A percentile compares a stretch with the other conserved stretches of the same genome.
Evolutionary conservation across 495 filamentous ascomycete species (phyloP).

Genomic region (Terfezia boudieri): DNA sequence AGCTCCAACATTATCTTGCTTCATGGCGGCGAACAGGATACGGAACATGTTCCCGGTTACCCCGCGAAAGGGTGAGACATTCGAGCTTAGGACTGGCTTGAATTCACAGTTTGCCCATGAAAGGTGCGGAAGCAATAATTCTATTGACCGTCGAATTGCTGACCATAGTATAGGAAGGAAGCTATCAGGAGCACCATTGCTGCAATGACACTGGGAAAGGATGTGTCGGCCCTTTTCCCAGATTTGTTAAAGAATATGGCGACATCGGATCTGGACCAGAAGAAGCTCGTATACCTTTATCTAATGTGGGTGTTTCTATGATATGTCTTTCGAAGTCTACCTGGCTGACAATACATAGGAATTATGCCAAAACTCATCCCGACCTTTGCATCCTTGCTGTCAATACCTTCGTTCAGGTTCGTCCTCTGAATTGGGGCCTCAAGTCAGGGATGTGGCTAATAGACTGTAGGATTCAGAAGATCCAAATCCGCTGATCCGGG

Average conservation of each 20-base stretch:
- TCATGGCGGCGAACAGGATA: constrained; percentile 89
- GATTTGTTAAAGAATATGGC: constrained; percentile 99
- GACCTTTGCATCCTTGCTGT: constrained; percentile 98
- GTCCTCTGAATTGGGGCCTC: background rate
- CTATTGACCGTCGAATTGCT: constrained; percentile 7
- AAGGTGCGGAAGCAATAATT: constrained; percentile 27
- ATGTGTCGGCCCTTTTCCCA: constrained; percentile 91
- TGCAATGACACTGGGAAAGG: constrained; percentile 97
- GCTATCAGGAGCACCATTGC: constrained; percentile 99
- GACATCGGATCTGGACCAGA: constrained; percentile 84
- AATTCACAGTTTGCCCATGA: constrained; percentile 99
- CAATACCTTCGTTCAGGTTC: constrained; percentile 81
- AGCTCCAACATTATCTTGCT: constrained; percentile 10
- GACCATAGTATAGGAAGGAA: constrained; percentile 46
- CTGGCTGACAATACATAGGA: constrained; percentile 32
- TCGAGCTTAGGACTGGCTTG: constrained; percentile 86
- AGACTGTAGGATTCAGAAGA: constrained; percentile 60
- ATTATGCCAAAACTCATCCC: constrained; percentile 98
- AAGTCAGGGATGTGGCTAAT: background rate
- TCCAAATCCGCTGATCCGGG: constrained; percentile 86
- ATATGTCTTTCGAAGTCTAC: background rate
- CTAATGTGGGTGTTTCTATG: constrained; percentile 46
- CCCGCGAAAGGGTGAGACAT: constrained; percentile 93
- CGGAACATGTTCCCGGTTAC: constrained; percentile 67
- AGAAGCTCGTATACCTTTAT: constrained; percentile 98